phyloP scores from a whole-genome alignment of 352 stramenopile genomes.

The Phytopythium cucurbitacearum region DNA sequence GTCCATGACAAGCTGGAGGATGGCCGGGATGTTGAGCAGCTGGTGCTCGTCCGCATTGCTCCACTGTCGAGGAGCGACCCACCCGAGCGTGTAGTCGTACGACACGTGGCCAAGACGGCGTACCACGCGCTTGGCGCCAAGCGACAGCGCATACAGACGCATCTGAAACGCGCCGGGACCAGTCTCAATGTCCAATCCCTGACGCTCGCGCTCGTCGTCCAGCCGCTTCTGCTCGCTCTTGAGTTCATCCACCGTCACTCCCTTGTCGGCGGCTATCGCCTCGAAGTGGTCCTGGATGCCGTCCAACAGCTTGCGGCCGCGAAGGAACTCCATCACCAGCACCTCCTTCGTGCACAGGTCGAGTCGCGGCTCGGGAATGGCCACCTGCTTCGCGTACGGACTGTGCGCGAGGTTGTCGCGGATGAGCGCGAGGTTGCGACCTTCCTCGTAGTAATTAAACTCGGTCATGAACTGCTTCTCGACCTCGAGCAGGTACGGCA shows the following conservation, averaged over 20 bases:
- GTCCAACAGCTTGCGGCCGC: constrained; percentile 81
- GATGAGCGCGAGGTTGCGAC: constrained; percentile 86
- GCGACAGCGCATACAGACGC: constrained; percentile 41
- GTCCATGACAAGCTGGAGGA: constrained; percentile 85
- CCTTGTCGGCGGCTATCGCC: constrained; percentile 78
- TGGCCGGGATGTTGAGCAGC: constrained; percentile 76
- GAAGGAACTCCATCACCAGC: constrained; percentile 94
- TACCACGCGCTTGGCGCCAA: constrained; percentile 35
- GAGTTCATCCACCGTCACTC: constrained; percentile 85
- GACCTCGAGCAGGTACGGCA: constrained; percentile 92
- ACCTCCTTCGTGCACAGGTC: constrained; percentile 92
- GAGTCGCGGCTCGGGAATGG: constrained; percentile 83
- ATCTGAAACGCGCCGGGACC: constrained; percentile 60
- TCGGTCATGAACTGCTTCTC: constrained; percentile 98
- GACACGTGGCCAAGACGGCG: constrained; percentile 32
- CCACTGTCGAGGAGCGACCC: constrained; percentile 52
- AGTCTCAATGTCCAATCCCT: constrained; percentile 69
- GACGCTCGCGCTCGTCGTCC: constrained; percentile 55
- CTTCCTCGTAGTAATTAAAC: constrained; percentile 95
- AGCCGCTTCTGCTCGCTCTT: constrained; percentile 69
- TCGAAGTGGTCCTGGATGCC: constrained; percentile 91
- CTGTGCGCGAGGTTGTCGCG: constrained; percentile 87
- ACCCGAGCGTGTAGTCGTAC: constrained; percentile 88
- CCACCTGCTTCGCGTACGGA: constrained; percentile 61
- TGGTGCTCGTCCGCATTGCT: constrained; percentile 33